Evolutionary conservation across 2,329 filamentous ascomycete species (phyloP).

Genomic region (Penicillium sp.): DNA sequence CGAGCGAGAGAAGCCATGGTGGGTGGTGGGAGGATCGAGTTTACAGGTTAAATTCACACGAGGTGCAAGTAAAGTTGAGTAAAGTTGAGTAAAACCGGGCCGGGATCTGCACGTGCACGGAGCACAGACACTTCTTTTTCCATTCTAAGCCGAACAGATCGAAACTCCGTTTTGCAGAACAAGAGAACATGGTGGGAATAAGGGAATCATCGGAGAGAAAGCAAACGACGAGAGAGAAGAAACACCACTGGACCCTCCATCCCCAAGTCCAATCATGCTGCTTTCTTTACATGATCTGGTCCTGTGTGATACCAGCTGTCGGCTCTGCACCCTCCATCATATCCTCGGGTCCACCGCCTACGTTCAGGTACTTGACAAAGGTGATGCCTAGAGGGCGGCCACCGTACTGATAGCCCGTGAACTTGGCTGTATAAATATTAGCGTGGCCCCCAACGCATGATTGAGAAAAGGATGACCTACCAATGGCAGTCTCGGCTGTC

Average conservation of each 20-base stretch:
- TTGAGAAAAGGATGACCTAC: conserved; percentile 41
- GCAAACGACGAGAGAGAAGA: conserved; percentile 9
- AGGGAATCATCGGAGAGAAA: conserved; percentile 22
- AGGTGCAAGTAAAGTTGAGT: conserved; percentile 5
- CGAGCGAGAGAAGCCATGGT: conserved; percentile 18
- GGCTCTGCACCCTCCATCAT: conserved; percentile 79
- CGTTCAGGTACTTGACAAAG: conserved; percentile 87
- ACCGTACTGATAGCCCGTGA: conserved; percentile 96
- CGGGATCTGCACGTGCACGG: conserved; percentile 16
- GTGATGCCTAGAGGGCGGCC: conserved; percentile 88
- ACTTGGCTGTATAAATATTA: conserved; percentile 63
- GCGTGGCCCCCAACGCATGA: conserved; percentile 20
- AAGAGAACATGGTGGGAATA: conserved; percentile 18
- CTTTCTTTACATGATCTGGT: conserved; percentile 85
- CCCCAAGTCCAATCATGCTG: neutral
- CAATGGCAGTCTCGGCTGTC: conserved; percentile 86
- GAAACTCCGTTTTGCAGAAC: conserved; percentile 4
- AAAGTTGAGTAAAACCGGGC: conserved; percentile 9
- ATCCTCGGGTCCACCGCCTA: conserved; percentile 58
- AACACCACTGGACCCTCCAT: neutral
- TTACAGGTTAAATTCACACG: conserved; percentile 6
- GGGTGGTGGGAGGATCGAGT: conserved; percentile 8
- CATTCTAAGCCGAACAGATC: conserved; percentile 10
- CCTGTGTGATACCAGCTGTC: conserved; percentile 75
- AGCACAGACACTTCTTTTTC: conserved; percentile 14